Evolutionary conservation across 441 rosid genomes (phyloP).

Genomic region (Gossypium lobatum): DNA sequence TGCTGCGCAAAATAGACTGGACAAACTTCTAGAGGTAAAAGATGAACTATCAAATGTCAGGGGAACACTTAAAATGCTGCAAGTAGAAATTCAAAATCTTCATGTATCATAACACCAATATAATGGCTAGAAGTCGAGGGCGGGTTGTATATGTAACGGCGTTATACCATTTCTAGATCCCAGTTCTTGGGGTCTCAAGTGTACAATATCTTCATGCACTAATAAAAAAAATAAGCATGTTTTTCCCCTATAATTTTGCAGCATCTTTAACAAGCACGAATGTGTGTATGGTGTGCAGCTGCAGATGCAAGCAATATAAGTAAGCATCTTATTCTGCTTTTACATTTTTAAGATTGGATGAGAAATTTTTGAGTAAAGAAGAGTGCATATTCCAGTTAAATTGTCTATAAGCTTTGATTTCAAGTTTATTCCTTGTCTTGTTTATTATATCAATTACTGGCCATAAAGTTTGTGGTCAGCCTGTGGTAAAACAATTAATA

Average conservation of each 20-base stretch:
- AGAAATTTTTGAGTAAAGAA: neutral
- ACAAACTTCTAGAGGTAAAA: conserved; percentile 42
- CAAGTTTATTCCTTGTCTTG: conserved; percentile 15
- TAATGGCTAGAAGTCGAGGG: neutral
- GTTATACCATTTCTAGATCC: neutral
- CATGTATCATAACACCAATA: conserved; percentile 40
- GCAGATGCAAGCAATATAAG: neutral
- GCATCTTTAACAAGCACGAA: neutral
- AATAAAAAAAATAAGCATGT: too few relatives aligned
- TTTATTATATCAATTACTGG: conserved; percentile 15
- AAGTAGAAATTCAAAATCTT: conserved; percentile 70
- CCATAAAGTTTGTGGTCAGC: conserved; percentile 29
- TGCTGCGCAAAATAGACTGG: conserved; percentile 62
- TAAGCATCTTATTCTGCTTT: neutral
- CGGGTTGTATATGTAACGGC: neutral
- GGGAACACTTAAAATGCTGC: conserved; percentile 42
- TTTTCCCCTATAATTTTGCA: neutral
- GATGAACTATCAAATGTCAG: conserved; percentile 44
- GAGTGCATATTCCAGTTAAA: neutral
- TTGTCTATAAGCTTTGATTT: conserved; percentile 4
- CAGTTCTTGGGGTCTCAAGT: neutral
- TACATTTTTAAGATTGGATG: neutral
- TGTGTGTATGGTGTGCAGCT: neutral
- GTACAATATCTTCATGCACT: neutral
- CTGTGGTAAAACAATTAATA: neutral